These are phyloP conservation scores for Heritiera fomes DNA, from an alignment of 345 rosid species.

Conservation along the genomic window DNA sequence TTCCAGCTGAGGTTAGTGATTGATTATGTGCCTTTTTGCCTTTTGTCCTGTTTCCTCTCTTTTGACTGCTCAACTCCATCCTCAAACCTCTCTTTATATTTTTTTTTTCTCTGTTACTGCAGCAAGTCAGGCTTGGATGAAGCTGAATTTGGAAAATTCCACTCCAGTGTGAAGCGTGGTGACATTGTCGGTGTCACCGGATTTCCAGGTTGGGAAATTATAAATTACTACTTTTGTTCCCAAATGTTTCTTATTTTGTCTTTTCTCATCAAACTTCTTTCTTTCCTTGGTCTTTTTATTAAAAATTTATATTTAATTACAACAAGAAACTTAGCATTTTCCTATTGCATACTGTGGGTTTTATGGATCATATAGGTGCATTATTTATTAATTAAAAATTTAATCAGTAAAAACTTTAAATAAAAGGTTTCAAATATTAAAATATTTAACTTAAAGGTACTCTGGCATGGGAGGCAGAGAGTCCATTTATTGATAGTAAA, in stretches of 20 bases:
- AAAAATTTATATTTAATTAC: background rate
- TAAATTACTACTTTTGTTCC: background rate
- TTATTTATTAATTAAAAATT: background rate
- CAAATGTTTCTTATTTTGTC: background rate
- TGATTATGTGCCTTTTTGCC: background rate
- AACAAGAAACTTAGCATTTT: background rate
- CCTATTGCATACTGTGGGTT: background rate
- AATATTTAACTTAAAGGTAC: background rate
- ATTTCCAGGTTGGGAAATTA: constrained; percentile 71
- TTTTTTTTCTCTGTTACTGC: constrained; percentile 23
- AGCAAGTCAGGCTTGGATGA: constrained; percentile 84
- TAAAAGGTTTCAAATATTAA: background rate
- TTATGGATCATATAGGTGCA: background rate
- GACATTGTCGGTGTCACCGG: constrained; percentile 93
- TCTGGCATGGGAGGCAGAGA: background rate
- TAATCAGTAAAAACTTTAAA: background rate
- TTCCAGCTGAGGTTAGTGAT: background rate
- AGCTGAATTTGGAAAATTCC: constrained; percentile 68
- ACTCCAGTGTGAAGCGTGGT: constrained; percentile 78
- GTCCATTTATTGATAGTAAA: background rate
- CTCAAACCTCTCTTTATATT: background rate
- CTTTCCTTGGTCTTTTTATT: background rate
- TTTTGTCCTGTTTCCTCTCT: background rate
- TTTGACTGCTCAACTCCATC: background rate
- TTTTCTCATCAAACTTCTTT: background rate